Base-by-base conservation (phyloP, 768 basidiomycete genomes). In the Heimioporus sp. region DNA sequence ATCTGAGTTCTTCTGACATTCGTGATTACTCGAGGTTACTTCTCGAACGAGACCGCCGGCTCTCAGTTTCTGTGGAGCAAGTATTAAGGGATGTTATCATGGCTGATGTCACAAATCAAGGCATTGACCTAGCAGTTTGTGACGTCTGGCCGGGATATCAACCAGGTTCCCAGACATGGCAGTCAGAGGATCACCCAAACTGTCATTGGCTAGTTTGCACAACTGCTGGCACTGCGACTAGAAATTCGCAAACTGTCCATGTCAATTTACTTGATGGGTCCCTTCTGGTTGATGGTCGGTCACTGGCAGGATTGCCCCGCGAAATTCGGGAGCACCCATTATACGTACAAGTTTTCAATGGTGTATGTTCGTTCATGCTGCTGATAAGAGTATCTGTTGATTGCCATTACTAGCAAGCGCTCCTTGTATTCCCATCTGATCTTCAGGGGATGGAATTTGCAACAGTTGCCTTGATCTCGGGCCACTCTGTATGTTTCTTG, bases 11-110 rank as follows among this genome's bases (percentile, higher is more conserved):
- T 28, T 28, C 24, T 7, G 24, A 28, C 24, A 28, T 28, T 28
- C 24, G 24, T 28, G 24, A 28, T 28, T 7, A 28, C 24, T 28
- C 24, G 24, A 28, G 24, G 24, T 28, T 28, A 28, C 43, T 62
- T 15, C 40, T 62, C 13, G 43, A 58, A 15, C 58, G 66, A 8
- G 60, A 71, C 35, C 21, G 48, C n/a, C 60, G 65, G 30, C 43
- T 69, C 9, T 56, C 65, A 7, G 47, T 56, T 15, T 39, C 40
- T 12, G 17, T 71, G 11, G 60, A 68, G 43, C 28, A 37, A 0
- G 12, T 49, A 4, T 12, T 58, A 31, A 31, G 38, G 2, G 20
- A 40, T 31, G 17, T 10, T 2, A 55, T 52, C 7, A 17, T 49
- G 0, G 31, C 41, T 0, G 48, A 53, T 20, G 12, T 16, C 0